Evolutionary conservation across 2,329 filamentous ascomycete genomes (phyloP).

Genomic region (Neophaeococcomyces aloes): DNA sequence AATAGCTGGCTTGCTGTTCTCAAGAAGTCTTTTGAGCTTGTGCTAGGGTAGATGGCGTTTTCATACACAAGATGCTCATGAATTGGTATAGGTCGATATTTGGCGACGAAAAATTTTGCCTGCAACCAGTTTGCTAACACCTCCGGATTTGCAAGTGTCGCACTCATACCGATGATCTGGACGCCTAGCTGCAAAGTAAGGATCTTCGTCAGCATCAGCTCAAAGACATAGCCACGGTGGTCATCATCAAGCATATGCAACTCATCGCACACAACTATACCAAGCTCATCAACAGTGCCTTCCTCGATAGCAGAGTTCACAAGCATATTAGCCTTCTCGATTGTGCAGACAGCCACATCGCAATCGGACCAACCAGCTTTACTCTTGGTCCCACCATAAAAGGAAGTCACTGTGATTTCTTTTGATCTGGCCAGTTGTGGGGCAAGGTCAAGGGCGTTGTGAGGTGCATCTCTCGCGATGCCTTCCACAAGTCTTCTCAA

Average conservation of each 20-base stretch:
- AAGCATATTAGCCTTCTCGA: constrained; percentile 69
- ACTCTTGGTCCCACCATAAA: constrained; percentile 63
- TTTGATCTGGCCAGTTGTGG: constrained; percentile 36
- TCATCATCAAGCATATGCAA: constrained; percentile 75
- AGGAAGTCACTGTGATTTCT: constrained; percentile 58
- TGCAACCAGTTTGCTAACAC: constrained; percentile 59
- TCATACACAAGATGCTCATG: constrained; percentile 66
- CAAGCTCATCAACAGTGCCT: constrained; percentile 52
- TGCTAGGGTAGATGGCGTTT: constrained; percentile 54
- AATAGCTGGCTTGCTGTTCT: constrained; percentile 46
- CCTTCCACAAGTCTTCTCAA: constrained; percentile 56
- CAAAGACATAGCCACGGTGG: constrained; percentile 62
- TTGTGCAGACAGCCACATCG: constrained; percentile 68
- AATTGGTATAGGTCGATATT: constrained; percentile 64
- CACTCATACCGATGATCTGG: constrained; percentile 71
- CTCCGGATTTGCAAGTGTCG: constrained; percentile 62
- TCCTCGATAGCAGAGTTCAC: constrained; percentile 65
- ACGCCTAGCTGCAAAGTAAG: constrained; percentile 52
- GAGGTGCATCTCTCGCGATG: constrained; percentile 33
- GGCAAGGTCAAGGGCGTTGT: constrained; percentile 27
- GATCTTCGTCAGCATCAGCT: constrained; percentile 63
- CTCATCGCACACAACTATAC: constrained; percentile 62
- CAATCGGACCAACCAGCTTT: constrained; percentile 60
- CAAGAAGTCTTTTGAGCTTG: constrained; percentile 48
- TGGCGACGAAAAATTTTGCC: constrained; percentile 61